These are phyloP conservation scores for Colletotrichum destructivum DNA, from an alignment of 2,329 filamentous ascomycete species.

Conservation along the genomic window DNA sequence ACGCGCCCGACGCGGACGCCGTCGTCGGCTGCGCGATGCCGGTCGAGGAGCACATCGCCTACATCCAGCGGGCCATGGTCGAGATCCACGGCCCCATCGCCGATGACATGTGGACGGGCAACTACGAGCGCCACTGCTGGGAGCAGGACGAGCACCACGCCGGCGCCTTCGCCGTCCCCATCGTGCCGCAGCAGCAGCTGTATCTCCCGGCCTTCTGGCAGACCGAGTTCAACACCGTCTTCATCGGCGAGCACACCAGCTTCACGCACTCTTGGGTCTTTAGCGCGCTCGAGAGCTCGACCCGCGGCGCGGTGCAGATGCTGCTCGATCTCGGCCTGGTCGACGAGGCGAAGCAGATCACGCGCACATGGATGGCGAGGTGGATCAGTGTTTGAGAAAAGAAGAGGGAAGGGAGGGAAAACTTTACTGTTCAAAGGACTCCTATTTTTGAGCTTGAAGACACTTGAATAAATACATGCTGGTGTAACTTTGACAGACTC, in stretches of 20 bases:
- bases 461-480: too few relatives aligned
- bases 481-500: too few relatives aligned
- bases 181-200: slow-evolving; percentile 69
- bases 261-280: slow-evolving; percentile 72
- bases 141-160: slow-evolving; percentile 69
- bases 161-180: slow-evolving; percentile 68
- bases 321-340: slow-evolving; percentile 70
- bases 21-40: slow-evolving; percentile 58
- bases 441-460: not conserved
- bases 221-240: slow-evolving; percentile 64
- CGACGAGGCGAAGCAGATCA: slow-evolving; percentile 72
- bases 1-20: slow-evolving; percentile 58
- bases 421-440: too few relatives aligned
- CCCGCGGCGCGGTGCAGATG: slow-evolving; percentile 69
- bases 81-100: slow-evolving; percentile 63
- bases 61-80: slow-evolving; percentile 68
- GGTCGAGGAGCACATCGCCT: slow-evolving; percentile 67
- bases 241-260: slow-evolving; percentile 55
- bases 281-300: slow-evolving; percentile 68
- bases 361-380: slow-evolving; percentile 72
- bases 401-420: too few relatives aligned
- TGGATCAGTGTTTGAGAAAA: slow-evolving; percentile 57
- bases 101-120: slow-evolving; percentile 69
- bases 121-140: slow-evolving; percentile 73
- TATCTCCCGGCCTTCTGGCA: slow-evolving; percentile 74